Evolutionary conservation across 1,139 yeast genomes (phyloP), one percentile per base, ranked within the genome.

Genomic region (Magnusiomyces fungicola): DNA sequence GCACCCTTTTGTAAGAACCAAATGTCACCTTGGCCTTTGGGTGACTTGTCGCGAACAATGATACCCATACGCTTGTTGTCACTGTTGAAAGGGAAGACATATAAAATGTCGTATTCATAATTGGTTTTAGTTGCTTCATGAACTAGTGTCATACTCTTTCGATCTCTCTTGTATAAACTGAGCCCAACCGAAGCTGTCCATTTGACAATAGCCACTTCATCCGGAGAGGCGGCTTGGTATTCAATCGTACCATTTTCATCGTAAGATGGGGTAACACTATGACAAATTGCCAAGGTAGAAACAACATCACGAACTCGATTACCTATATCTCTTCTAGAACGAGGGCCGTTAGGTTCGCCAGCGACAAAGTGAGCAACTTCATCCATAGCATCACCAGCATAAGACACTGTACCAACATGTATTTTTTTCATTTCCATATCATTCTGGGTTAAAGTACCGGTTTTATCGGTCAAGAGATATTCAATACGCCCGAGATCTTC

Each of bases 211-310:
- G 99, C 98, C 56, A 92, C 82, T 66, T 94, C 99, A 70, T 94
- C 99, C 0, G 99, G 99, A 0, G 97, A 90, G 0, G 97, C 97
- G 0, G 98, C 98, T 67, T 94, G 99, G 64, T 90, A 94, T 1
- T 88, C 76, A 9, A 86, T 64, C 47, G 69, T 75, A 4, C 81
- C 81, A 27, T 19, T 21, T 27, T 65, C 70, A 51, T 84, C 94
- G 55, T 78, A 74, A 0, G 88, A 79, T 1, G 96, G 96, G 0
- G 98, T 94, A 27, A 94, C 99, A 58, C 89, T 89, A 65, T 94
- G 99, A 66, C 99, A 94, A 18, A 90, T 71, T 0, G 97, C 96
- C 46, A 94, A 71, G 0, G 97, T 86, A 2, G 80, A 68, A 1
- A 89, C 80, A 55, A 90, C 70, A 60, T 89, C 96, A 59, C 92